phyloP scores from a whole-genome alignment of 148 eudicot species.

The Polygonum maritimum region DNA sequence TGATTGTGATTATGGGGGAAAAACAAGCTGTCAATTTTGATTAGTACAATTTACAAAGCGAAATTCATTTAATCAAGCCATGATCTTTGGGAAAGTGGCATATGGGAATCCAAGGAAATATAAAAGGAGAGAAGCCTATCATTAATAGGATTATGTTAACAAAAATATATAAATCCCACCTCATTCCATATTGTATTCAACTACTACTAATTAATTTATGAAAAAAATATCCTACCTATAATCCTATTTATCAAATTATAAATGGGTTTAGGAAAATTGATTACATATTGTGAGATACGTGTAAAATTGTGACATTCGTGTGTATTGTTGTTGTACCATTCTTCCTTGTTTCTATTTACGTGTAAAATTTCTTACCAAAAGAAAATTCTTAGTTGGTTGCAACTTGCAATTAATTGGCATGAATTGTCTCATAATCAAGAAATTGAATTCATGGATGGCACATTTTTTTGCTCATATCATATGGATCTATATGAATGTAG shows the following conservation, averaged over 20 bases:
- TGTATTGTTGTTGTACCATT: neutral
- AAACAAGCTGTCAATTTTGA: neutral
- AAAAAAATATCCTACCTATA: neutral
- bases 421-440: neutral
- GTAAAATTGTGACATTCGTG: neutral
- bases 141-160: neutral
- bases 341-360: neutral
- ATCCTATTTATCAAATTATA: too few species aligned
- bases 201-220: too few species aligned
- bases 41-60: neutral
- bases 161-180: too few species aligned
- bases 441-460: neutral
- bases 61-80: conserved; percentile 1
- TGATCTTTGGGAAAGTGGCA: neutral
- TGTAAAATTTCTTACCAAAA: neutral
- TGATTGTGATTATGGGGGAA: neutral
- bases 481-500: neutral
- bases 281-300: too few species aligned
- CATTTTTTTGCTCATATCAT: neutral
- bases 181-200: too few species aligned
- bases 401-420: neutral
- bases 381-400: neutral
- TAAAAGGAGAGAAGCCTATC: neutral
- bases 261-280: too few species aligned
- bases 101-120: conserved; percentile 1